Evolutionary conservation across 192 early-diverging fungal genomes (phyloP).

Genomic region (Umbelopsis sp.): DNA sequence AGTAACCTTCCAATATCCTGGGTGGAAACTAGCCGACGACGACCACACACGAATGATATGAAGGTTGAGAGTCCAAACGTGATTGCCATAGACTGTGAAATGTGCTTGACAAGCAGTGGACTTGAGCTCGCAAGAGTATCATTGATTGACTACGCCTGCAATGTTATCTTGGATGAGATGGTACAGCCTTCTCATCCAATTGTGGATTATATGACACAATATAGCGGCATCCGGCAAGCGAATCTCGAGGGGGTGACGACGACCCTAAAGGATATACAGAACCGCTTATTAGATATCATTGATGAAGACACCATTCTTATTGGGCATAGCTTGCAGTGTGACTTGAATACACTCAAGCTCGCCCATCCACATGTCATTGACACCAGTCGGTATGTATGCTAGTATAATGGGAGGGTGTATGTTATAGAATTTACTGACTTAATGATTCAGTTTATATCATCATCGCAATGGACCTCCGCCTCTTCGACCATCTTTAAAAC

Average conservation of each 20-base stretch:
- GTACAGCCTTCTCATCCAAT: conserved; percentile 56
- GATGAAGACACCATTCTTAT: conserved; percentile 52
- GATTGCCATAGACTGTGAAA: conserved; percentile 65
- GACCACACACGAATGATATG: neutral
- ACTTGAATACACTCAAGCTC: conserved; percentile 64
- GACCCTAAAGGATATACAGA: conserved; percentile 50
- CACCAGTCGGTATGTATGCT: conserved; percentile 37
- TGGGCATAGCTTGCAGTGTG: conserved; percentile 67
- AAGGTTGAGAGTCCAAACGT: conserved; percentile 26
- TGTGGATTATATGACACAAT: conserved; percentile 59
- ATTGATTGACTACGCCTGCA: conserved; percentile 43
- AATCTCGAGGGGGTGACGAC: conserved; percentile 44
- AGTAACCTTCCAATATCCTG: conserved; percentile 35
- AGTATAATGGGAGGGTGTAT: too few relatives aligned
- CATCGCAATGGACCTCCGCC: conserved; percentile 52
- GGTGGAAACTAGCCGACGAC: conserved; percentile 43
- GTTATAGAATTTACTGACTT: conserved; percentile 21
- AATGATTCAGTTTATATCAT: conserved; percentile 61
- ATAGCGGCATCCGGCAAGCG: conserved; percentile 55
- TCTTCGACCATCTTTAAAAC: conserved; percentile 53
- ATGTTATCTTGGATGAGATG: conserved; percentile 49
- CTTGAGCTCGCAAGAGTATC: conserved; percentile 56
- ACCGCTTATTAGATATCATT: conserved; percentile 43
- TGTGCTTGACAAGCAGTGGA: conserved; percentile 39
- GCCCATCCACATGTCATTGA: conserved; percentile 66